phyloP scores from a whole-genome alignment of 2,329 filamentous ascomycete genomes.

The Fusarium sp. region DNA sequence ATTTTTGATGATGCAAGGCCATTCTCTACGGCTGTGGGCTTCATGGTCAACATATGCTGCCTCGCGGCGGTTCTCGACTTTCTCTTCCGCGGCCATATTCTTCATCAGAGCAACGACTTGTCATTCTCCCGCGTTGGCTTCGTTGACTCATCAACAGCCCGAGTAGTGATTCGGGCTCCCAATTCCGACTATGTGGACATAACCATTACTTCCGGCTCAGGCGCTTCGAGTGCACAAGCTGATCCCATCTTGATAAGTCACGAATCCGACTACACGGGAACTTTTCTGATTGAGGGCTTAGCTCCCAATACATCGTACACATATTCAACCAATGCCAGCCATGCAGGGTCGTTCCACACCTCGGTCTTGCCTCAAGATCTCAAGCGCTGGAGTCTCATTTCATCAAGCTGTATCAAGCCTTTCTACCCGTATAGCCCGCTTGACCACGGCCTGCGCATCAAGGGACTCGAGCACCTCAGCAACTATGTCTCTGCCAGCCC shows the following conservation, averaged over 20 bases:
- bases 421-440: not conserved
- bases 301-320: not conserved
- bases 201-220: not conserved
- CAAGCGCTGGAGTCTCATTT: not conserved
- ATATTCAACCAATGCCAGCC: not conserved
- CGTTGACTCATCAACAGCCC: not conserved
- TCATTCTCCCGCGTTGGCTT: not conserved
- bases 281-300: not conserved
- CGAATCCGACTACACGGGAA: not conserved
- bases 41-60: not conserved
- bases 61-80: not conserved
- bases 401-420: not conserved
- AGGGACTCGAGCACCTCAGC: not conserved
- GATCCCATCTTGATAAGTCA: not conserved
- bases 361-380: not conserved
- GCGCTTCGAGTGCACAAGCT: too few species aligned
- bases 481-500: not conserved
- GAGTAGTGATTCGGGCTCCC: not conserved
- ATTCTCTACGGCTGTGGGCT: not conserved
- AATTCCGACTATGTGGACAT: not conserved
- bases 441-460: not conserved
- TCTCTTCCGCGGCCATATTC: not conserved
- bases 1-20: not conserved
- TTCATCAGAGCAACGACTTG: not conserved
- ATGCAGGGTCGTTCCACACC: not conserved